A percentile compares a stretch with the other conserved stretches of the same genome.
phyloP scores from a whole-genome alignment of 148 eudicot genomes.

The Suaeda aralocaspica region DNA sequence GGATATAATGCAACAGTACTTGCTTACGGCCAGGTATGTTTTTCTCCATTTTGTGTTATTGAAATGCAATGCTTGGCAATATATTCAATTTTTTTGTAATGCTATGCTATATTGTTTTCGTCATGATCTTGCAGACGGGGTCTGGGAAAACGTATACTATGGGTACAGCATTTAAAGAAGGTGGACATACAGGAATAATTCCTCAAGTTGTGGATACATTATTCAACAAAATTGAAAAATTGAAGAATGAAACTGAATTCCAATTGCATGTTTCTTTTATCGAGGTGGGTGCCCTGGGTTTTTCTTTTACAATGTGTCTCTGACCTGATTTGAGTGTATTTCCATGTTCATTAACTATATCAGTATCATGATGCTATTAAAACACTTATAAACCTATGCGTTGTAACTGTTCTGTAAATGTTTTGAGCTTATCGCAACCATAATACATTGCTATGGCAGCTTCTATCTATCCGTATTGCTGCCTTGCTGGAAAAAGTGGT shows the following conservation, averaged over 20 bases:
- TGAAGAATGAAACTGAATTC: conserved; percentile 72
- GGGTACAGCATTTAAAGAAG: conserved; percentile 91
- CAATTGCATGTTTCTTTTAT: conserved; percentile 94
- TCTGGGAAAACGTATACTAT: conserved; percentile 99
- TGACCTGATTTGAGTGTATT: neutral
- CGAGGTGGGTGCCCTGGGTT: conserved; percentile 48
- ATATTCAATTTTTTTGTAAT: conserved; percentile 18
- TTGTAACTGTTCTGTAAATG: too few relatives aligned
- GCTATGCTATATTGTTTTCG: conserved; percentile 14
- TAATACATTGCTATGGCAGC: neutral
- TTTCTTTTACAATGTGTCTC: neutral
- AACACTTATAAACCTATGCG: too few relatives aligned
- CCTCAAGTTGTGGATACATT: conserved; percentile 85
- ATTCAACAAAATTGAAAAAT: conserved; percentile 70
- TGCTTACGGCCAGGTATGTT: conserved; percentile 92
- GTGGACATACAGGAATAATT: conserved; percentile 63
- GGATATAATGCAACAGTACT: conserved; percentile 98
- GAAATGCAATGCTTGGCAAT: conserved; percentile 2
- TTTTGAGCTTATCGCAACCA: too few relatives aligned
- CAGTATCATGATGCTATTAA: too few relatives aligned
- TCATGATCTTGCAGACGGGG: conserved; percentile 67
- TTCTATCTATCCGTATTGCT: neutral
- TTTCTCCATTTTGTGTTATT: conserved; percentile 10
- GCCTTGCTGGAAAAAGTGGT: neutral
- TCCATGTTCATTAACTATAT: too few relatives aligned